A percentile compares a stretch with the other conserved stretches of the same genome.
Conservation (phyloP, 2,329 filamentous ascomycete genomes). For the Zasmidium angulare region DNA sequence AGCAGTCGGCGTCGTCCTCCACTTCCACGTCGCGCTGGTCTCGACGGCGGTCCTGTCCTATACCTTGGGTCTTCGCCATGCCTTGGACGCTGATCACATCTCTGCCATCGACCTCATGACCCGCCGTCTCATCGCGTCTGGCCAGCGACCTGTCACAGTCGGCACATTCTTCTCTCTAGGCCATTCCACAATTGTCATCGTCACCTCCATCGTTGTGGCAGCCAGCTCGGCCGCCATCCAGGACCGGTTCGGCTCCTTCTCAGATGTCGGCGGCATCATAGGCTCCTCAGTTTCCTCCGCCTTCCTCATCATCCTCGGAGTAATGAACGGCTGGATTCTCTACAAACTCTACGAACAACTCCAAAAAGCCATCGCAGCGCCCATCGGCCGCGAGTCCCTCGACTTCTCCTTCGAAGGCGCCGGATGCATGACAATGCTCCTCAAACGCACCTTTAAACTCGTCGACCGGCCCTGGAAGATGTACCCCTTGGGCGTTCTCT, state of each 20-base stretch:
- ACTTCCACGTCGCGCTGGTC: constrained; percentile 57
- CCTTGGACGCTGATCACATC: constrained; percentile 95
- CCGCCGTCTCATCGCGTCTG: constrained; percentile 78
- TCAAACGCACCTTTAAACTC: constrained; percentile 74
- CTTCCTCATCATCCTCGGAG: constrained; percentile 77
- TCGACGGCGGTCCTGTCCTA: constrained; percentile 83
- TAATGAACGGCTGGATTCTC: constrained; percentile 84
- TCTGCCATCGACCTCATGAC: constrained; percentile 95
- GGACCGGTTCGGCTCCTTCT: constrained; percentile 76
- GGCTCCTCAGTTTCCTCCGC: constrained; percentile 83
- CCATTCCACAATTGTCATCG: constrained; percentile 87
- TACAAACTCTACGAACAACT: constrained; percentile 73
- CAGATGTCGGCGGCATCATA: constrained; percentile 79
- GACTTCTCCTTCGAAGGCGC: constrained; percentile 72
- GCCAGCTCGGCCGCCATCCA: constrained; percentile 83
- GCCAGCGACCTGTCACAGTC: constrained; percentile 83
- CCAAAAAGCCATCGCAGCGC: constrained; percentile 56
- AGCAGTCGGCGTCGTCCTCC: constrained; percentile 56
- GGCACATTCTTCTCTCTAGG: constrained; percentile 93
- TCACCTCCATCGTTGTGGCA: constrained; percentile 88
- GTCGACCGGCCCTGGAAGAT: constrained; percentile 85
- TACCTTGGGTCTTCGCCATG: constrained; percentile 85
- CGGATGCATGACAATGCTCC: constrained; percentile 69
- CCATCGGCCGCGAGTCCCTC: constrained; percentile 35
- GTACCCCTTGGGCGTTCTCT: constrained; percentile 86